phyloP scores from a whole-genome alignment of 2,329 filamentous ascomycete genomes.

The Fusarium keratoplasticum region DNA sequence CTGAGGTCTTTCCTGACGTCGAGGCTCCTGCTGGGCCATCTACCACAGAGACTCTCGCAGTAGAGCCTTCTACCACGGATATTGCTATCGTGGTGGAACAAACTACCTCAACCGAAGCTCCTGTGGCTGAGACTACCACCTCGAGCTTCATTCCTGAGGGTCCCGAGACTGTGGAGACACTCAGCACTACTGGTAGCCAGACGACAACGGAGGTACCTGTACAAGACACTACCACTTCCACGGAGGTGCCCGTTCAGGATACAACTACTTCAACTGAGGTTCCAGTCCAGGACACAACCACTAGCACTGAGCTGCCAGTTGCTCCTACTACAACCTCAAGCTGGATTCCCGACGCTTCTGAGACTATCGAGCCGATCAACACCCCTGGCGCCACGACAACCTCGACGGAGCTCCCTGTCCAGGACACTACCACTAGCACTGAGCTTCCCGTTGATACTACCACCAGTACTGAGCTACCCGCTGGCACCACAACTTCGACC shows the following conservation, averaged over 20 bases:
- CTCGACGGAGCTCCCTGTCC: background rate
- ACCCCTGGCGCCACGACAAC: background rate
- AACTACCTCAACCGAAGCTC: constrained; percentile 2
- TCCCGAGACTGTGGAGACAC: background rate
- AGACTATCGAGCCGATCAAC: background rate
- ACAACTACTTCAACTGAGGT: background rate
- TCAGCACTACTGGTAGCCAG: background rate
- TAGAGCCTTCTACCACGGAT: background rate
- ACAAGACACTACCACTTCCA: background rate
- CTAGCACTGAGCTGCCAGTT: background rate
- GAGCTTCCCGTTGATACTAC: background rate
- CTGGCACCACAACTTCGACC: background rate
- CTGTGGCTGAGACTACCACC: background rate
- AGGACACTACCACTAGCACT: constrained; percentile 4
- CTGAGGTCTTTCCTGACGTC: background rate
- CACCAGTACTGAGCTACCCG: background rate
- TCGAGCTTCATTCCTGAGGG: background rate
- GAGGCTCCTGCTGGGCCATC: background rate
- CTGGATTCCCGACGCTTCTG: background rate
- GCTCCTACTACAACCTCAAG: background rate
- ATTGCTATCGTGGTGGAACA: background rate
- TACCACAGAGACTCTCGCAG: background rate
- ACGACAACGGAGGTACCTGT: background rate
- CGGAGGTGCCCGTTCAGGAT: background rate
- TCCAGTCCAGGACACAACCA: background rate